Conservation (phyloP, 257 asterid species). For the Agastache rugosa region DNA sequence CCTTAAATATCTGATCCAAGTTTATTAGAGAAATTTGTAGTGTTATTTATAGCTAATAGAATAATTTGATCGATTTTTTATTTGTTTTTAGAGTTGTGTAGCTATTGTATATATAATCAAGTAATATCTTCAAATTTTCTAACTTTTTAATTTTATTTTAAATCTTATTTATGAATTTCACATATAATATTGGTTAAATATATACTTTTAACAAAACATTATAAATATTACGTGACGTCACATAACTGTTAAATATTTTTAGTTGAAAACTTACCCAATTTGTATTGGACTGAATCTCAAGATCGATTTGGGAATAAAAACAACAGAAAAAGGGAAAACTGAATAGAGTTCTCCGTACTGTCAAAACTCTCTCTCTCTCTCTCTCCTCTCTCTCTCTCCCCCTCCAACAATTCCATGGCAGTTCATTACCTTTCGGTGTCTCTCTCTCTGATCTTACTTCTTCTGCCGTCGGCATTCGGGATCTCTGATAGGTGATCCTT, state of each 20-base stretch:
- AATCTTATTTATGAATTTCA: too few relatives aligned
- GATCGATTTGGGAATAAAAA: background rate
- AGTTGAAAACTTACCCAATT: background rate
- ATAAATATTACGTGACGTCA: too few relatives aligned
- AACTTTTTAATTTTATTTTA: too few relatives aligned
- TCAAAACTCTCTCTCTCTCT: slow-evolving; percentile 18
- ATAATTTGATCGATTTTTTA: background rate
- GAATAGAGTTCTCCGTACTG: slow-evolving; percentile 13
- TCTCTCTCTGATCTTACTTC: slow-evolving; percentile 41
- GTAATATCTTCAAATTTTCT: too few relatives aligned
- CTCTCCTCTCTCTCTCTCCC: slow-evolving; percentile 12
- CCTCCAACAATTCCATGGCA: slow-evolving; percentile 41
- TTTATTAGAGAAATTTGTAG: background rate
- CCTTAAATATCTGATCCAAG: background rate
- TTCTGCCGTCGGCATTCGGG: slow-evolving; percentile 49
- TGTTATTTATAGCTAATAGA: too few relatives aligned
- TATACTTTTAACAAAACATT: too few relatives aligned
- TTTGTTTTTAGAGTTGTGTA: background rate
- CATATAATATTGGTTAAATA: too few relatives aligned
- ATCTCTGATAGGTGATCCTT: slow-evolving; percentile 51
- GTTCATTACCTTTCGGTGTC: slow-evolving; percentile 32
- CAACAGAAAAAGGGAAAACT: background rate
- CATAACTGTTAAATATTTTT: too few relatives aligned
- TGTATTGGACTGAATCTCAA: background rate
- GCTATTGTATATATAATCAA: too few relatives aligned